Conservation (phyloP, 352 stramenopile genomes). For the Pythium phragmitis region DNA sequence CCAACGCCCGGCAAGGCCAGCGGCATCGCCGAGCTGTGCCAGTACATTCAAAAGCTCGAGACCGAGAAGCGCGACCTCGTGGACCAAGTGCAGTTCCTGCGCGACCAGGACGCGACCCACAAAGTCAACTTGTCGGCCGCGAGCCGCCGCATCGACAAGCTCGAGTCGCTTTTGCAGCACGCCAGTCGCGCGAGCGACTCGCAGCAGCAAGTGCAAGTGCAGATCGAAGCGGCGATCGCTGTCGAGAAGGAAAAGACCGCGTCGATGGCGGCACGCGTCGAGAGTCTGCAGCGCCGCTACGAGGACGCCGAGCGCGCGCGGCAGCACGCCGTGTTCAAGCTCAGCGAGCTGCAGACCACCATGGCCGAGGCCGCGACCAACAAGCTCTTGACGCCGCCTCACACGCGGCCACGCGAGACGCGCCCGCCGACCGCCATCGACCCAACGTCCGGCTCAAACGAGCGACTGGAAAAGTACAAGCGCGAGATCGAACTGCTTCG, state of each 20-base stretch:
- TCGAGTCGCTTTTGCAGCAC: constrained; percentile 37
- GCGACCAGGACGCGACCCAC: constrained; percentile 41
- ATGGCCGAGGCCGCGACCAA: constrained; percentile 29
- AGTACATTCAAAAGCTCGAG: constrained; percentile 56
- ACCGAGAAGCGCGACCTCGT: constrained; percentile 43
- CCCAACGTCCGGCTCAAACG: constrained; percentile 27
- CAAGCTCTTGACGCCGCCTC: constrained; percentile 14
- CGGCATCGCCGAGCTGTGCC: constrained; percentile 38
- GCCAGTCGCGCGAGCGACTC: constrained; percentile 27
- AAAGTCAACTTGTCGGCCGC: constrained; percentile 31
- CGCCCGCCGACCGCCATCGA: constrained; percentile 1
- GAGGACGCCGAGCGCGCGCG: constrained; percentile 57
- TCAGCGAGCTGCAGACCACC: constrained; percentile 54
- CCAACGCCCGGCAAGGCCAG: neutral
- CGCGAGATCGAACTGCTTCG: constrained; percentile 64
- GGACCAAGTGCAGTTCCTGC: constrained; percentile 39
- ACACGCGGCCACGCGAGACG: neutral
- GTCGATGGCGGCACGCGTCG: constrained; percentile 33
- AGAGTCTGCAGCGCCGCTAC: constrained; percentile 43
- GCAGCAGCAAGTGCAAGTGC: constrained; percentile 11
- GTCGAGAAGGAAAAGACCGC: constrained; percentile 40
- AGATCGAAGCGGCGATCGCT: constrained; percentile 22
- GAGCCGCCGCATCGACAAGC: constrained; percentile 34
- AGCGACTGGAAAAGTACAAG: constrained; percentile 64
- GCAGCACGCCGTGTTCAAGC: constrained; percentile 60